Evolutionary conservation across 805 yeast species (phyloP), one percentile per base, ranked within the genome.

Genomic region (Ogataea ganodermae): DNA sequence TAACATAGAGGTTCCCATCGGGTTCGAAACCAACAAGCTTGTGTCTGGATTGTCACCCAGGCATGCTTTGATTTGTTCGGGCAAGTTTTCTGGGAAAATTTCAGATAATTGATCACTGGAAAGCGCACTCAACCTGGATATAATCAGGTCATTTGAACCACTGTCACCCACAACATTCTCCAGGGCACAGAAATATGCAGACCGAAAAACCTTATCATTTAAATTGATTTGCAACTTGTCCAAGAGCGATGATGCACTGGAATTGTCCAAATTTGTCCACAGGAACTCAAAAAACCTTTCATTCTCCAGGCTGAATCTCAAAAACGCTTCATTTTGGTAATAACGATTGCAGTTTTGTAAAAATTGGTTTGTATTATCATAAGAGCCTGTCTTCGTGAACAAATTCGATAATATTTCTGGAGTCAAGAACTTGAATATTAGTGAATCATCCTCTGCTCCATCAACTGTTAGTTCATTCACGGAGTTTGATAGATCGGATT

Each of bases 381-480:
- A 7, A 62, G 55, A 10, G 30, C 46, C 5, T 30, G 36, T 3
- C 35, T 74, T 64, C 10, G 51, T 46, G 52, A 67, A 77, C 7
- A 78, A 49, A 24, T 63, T 64, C 1, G 50, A 10, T 0, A 73
- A 53, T 20, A 72, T 69, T 1, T 67, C 67, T 5, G 63, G 58
- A 3, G 65, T 70, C 6, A 76, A 36, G 28, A 76, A 61, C 46
- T 56, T 58, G 52, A 59, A 68, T 10, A 66, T 35, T 6, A 61
- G 18, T 8, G 48, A 22, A 36, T 48, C 48, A 27, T 52, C 41
- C 12, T 26, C 7, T 8, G 27, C 20, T 28, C 38, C 48, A 12
- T 42, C 44, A 46, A 46, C 3, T 55, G 43, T 18, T 27, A 44
- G 26, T 24, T 47, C 44, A 32, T 40, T 26, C 6, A 40, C 24